phyloP scores from a whole-genome alignment of 139 green algal species.

The Micromonas commoda region DNA sequence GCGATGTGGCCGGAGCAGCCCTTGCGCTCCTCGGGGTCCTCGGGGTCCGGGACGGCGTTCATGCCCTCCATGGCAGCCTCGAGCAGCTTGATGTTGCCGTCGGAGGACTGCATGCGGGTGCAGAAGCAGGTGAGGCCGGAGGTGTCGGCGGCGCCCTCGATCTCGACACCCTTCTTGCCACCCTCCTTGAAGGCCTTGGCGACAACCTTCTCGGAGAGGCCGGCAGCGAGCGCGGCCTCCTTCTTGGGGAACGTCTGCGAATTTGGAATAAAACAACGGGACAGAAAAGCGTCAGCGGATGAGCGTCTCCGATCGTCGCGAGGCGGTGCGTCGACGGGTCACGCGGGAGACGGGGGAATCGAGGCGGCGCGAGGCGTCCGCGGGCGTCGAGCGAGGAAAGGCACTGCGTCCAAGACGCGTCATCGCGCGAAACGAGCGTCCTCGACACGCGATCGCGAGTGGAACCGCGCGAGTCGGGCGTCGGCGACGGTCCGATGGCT shows the following conservation, averaged over 20 bases:
- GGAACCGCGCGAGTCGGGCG: too few species aligned
- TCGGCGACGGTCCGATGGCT: too few species aligned
- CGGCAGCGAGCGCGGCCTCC: constrained; percentile 10
- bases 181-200: constrained; percentile 32
- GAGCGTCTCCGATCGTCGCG: not conserved
- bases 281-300: not conserved
- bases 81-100: constrained; percentile 1
- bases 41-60: constrained; percentile 29
- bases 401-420: too few species aligned
- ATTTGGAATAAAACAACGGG: not conserved
- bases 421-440: too few species aligned
- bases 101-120: constrained; percentile 21
- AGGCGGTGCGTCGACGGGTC: too few species aligned
- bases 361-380: too few species aligned
- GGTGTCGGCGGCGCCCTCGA: constrained; percentile 31
- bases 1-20: constrained; percentile 30
- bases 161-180: constrained; percentile 36
- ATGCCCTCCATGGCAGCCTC: constrained; percentile 32
- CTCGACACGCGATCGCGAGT: too few species aligned
- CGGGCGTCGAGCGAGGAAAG: too few species aligned
- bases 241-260: constrained; percentile 5
- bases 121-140: constrained; percentile 27
- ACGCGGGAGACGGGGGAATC: too few species aligned
- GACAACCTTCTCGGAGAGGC: constrained; percentile 18
- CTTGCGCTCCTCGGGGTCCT: constrained; percentile 27